Evolutionary conservation across 768 basidiomycete species (phyloP), one percentile per base, ranked within the genome.

Genomic region (Lentinula sp.): DNA sequence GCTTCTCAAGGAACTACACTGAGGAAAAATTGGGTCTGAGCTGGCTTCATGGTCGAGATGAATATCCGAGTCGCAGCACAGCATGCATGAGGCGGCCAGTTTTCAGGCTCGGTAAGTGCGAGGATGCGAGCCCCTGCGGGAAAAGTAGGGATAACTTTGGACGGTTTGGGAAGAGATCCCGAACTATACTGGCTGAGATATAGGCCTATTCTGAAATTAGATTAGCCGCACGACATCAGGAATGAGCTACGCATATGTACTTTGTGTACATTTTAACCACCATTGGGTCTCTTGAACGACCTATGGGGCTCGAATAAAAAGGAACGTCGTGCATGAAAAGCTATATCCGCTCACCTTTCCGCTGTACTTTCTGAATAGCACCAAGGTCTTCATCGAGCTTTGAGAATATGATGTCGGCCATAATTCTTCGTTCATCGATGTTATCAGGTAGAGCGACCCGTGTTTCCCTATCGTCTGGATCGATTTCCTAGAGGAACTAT

Each of bases 101-200:
- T 83, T 74, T 95, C 89, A 1, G 97, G 97, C 57, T 82, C 82
- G 13, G 97, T 98, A 48, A 98, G 82, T 28, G 95, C 93, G 48
- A 99, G 85, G 64, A 98, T 87, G 52, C 94, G 90, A 9, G 95
- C 95, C 97, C 97, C 98, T 63, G 91, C 88, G 2, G 93, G 91
- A 28, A 98, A 85, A 10, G 95, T 90, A 23, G 97, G 97, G 49
- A 99, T 91, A 62, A 99, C 90, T 79, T 99, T 99, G 85, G 98
- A 95, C 3, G 94, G 81, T 76, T 98, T 98, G 35, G 97, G 97
- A 1, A 99, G 82, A 1, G 95, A 87, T 0, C 95, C 95, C 13
- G 95, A 95, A 67, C 90, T 93, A 78, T 99, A 98, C 60, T 87
- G 86, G 45, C 83, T 86, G 36, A 99, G 82, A 63, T 95, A 85